Evolutionary conservation across 2,329 filamentous ascomycete genomes (phyloP).

Genomic region (Elsinoe perseae): DNA sequence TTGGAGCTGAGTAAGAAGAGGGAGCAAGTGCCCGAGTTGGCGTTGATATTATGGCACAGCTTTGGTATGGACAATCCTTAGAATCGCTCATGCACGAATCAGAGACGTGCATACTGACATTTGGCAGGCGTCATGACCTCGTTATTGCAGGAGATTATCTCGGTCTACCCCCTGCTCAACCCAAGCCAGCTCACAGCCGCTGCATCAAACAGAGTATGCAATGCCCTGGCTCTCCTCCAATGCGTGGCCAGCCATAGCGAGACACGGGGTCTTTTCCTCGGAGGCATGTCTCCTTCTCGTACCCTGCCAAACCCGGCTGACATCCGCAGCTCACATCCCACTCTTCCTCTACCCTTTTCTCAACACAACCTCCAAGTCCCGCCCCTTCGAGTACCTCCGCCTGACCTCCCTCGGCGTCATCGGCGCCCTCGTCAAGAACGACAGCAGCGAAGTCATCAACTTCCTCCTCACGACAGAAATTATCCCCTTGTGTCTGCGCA

Average conservation of each 20-base stretch:
- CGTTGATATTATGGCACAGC: constrained; percentile 95
- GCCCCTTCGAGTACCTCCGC: constrained; percentile 94
- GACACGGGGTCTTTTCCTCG: constrained; percentile 85
- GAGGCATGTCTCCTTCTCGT: constrained; percentile 52
- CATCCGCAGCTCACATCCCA: constrained; percentile 73
- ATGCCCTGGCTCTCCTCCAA: constrained; percentile 88
- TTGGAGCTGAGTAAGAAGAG: constrained; percentile 97
- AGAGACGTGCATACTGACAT: constrained; percentile 23
- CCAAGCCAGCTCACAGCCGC: constrained; percentile 94
- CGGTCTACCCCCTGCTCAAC: constrained; percentile 92
- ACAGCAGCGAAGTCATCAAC: constrained; percentile 97
- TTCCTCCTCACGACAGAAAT: constrained; percentile 98
- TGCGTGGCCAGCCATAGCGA: constrained; percentile 97
- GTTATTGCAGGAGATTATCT: constrained; percentile 95
- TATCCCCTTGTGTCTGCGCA: constrained; percentile 90
- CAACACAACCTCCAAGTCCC: constrained; percentile 96
- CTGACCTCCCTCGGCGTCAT: constrained; percentile 95
- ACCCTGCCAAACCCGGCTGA: neutral
- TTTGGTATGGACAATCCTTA: constrained; percentile 60
- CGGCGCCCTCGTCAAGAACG: constrained; percentile 94
- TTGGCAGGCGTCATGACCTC: constrained; percentile 89
- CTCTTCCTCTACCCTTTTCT: constrained; percentile 97
- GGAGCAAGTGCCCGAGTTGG: constrained; percentile 93
- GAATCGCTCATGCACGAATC: neutral
- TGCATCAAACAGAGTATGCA: constrained; percentile 96